Evolutionary conservation across 176 grass and related monocot genomes (phyloP).

Genomic region (Aegilops umbellulata): DNA sequence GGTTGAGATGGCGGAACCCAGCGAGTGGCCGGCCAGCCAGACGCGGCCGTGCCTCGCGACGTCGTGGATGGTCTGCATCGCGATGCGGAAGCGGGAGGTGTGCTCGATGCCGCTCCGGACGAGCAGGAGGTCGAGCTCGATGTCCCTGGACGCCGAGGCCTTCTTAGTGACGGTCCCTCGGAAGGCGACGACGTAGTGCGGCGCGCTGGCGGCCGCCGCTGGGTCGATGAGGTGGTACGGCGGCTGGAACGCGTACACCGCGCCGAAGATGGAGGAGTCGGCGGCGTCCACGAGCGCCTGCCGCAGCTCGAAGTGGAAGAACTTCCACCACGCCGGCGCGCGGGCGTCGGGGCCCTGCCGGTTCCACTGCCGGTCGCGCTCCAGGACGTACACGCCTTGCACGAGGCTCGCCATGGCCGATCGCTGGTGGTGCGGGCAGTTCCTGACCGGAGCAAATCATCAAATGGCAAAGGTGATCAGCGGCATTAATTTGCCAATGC

Average conservation of each 20-base stretch:
- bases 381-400: slow-evolving; percentile 58
- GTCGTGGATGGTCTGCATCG: slow-evolving; percentile 33
- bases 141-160: slow-evolving; percentile 32
- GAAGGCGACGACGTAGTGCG: slow-evolving; percentile 60
- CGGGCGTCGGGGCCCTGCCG: slow-evolving; percentile 32
- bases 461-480: not conserved
- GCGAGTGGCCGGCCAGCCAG: slow-evolving; percentile 71
- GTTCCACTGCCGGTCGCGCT: slow-evolving; percentile 47
- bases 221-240: slow-evolving; percentile 15
- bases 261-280: slow-evolving; percentile 65
- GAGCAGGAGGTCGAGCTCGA: slow-evolving; percentile 45
- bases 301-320: slow-evolving; percentile 52
- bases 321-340: slow-evolving; percentile 55
- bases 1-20: slow-evolving; percentile 61
- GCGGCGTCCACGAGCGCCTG: slow-evolving; percentile 47
- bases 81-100: slow-evolving; percentile 37
- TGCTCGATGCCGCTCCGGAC: slow-evolving; percentile 47
- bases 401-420: slow-evolving; percentile 54
- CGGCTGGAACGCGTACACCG: slow-evolving; percentile 47
- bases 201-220: slow-evolving; percentile 17
- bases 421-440: slow-evolving; percentile 49
- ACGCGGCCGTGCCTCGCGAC: slow-evolving; percentile 24
- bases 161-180: slow-evolving; percentile 62
- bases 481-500: not conserved
- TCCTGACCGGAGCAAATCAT: slow-evolving; percentile 40